Base-by-base conservation (phyloP, 2,329 filamentous ascomycete species). In the Aureobasidium namibiae region DNA sequence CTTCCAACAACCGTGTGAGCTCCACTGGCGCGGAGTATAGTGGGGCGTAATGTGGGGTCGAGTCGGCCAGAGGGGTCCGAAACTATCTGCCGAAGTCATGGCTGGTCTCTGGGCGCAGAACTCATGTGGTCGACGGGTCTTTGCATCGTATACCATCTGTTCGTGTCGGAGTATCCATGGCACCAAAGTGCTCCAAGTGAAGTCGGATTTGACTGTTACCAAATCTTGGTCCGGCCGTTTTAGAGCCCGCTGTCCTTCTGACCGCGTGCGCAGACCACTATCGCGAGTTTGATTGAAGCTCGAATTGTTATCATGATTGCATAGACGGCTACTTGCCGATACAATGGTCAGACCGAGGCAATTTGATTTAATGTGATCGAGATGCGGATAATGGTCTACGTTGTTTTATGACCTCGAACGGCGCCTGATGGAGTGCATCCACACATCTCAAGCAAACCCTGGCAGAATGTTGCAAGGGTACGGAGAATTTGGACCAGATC, bases 201-300 rank as follows among this genome's bases (percentile, higher is more conserved):
- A 42, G 54, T 57, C 23, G 42, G 31, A 39, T 57, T 57, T 57
- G 54, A 31, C 41, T 45, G 38, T 57, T 42, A 4, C 23, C 23
- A 29, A 57, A 48, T 39, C 54, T 57, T 44, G 54, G 54, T 57
- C 54, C 41, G 33, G 42, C 41, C 54, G 54, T 57, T 57, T 24
- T 26, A 53, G 31, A 45, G 23, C 42, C 42, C 42, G 42, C 42
- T 45, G 41, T 38, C 29, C 41, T n/a, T 45, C 41, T 56, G 39
- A 56, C 52, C 38, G 10, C 48, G 7, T 21, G 48, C 34, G 48
- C 31, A 49, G 31, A 33, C 21, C 48, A 23, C 48, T 39, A 52
- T 52, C 48, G 23, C 34, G 26, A 23, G 31, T 7, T 39, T 36
- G 26, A 31, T 41, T 10, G 26, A 42, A 42, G 36, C 33, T 21